A percentile compares a stretch with the other conserved stretches of the same genome.
Evolutionary conservation across 2,329 filamentous ascomycete genomes (phyloP).

Genomic region (Myriosclerotinia curreyana): DNA sequence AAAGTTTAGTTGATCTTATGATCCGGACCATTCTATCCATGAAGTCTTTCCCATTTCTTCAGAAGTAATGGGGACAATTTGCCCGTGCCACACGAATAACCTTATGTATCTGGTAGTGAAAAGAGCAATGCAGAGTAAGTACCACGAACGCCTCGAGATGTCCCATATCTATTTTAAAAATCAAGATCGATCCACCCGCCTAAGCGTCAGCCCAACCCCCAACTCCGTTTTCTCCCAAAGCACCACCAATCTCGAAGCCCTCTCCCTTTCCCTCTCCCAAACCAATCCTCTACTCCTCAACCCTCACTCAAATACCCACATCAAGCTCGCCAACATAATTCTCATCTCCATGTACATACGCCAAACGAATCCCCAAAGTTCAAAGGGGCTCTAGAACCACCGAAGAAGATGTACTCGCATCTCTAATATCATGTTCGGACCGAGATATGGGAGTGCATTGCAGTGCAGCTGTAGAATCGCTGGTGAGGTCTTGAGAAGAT

Average conservation of each 20-base stretch:
- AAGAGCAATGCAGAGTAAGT: neutral
- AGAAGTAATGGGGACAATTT: too few species aligned
- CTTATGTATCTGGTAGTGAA: too few species aligned
- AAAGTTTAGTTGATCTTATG: neutral
- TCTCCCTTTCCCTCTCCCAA: too few species aligned
- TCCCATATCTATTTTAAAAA: neutral
- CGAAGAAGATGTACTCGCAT: constrained; percentile 13
- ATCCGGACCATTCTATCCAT: too few species aligned
- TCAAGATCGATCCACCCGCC: neutral
- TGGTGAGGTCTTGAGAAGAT: neutral
- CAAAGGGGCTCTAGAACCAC: constrained; percentile 7
- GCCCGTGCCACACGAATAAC: too few species aligned
- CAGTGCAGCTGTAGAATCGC: constrained; percentile 14
- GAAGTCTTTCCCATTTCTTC: neutral
- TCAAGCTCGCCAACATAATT: constrained; percentile 13
- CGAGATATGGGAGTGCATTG: constrained; percentile 15
- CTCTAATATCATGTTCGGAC: constrained; percentile 15
- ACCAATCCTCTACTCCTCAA: too few species aligned
- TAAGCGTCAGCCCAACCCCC: constrained; percentile 4
- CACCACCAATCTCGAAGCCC: neutral
- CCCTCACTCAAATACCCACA: too few species aligned
- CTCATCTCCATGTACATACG: constrained; percentile 21
- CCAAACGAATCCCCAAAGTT: constrained; percentile 16
- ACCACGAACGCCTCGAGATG: neutral
- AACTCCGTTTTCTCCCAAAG: constrained; percentile 19